phyloP scores from a whole-genome alignment of 2,329 filamentous ascomycete species.

The Colletotrichum abscissum region DNA sequence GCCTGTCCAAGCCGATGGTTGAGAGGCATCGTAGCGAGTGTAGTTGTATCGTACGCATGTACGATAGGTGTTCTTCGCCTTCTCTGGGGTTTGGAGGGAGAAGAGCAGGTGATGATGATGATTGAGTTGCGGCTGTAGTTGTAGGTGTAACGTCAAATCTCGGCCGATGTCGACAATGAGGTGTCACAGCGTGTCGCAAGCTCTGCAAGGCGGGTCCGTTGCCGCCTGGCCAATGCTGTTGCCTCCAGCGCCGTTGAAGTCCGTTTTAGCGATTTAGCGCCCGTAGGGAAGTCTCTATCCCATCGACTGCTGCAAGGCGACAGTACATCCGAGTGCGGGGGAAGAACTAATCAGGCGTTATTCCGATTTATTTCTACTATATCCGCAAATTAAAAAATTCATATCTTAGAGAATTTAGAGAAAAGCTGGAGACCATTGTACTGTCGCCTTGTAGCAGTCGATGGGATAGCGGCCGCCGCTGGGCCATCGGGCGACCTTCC shows the following conservation, averaged over 20 bases:
- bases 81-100: background rate
- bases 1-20: background rate
- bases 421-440: no score
- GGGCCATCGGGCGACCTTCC: no score
- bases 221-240: no score
- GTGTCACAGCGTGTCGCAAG: background rate
- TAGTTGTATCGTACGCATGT: background rate
- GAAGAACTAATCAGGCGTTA: no score
- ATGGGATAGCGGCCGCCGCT: background rate
- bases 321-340: no score
- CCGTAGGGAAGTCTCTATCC: background rate
- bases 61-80: background rate
- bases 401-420: no score
- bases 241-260: background rate
- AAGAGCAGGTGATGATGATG: background rate
- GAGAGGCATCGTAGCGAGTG: background rate
- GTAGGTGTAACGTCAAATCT: background rate
- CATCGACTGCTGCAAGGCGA: no score
- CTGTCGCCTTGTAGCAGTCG: no score
- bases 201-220: background rate
- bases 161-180: background rate
- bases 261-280: background rate
- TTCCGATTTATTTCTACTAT: no score
- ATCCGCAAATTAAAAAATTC: no score
- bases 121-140: background rate